These are phyloP conservation scores for Voacanga thouarsii DNA, from an alignment of 257 asterid species.

Conservation along the genomic window DNA sequence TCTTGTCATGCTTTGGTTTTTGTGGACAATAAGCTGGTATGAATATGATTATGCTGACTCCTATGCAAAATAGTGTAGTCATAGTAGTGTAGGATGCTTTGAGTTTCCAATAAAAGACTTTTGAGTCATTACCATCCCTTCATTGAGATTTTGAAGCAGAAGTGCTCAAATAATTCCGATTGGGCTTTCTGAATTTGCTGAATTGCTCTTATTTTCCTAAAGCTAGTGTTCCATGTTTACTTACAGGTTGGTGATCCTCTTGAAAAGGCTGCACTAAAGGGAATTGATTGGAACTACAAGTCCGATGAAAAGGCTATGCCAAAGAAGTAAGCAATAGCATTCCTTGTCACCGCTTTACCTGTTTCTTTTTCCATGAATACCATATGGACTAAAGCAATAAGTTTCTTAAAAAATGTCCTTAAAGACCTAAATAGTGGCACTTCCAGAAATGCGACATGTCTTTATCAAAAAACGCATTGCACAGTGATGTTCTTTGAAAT, in stretches of 20 bases:
- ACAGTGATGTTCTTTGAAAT: background rate
- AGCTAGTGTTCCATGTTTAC: slow-evolving; percentile 17
- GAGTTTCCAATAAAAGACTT: background rate
- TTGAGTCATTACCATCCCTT: background rate
- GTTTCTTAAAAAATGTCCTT: background rate
- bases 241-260: slow-evolving; percentile 99
- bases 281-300: slow-evolving; percentile 89
- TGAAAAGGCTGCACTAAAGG: slow-evolving; percentile 96
- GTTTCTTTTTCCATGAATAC: background rate
- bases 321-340: slow-evolving; percentile 58
- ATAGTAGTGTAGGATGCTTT: background rate
- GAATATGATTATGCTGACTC: background rate
- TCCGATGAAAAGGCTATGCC: slow-evolving; percentile 98
- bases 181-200: slow-evolving; percentile 7
- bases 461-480: background rate
- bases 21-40: slow-evolving; percentile 98
- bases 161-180: background rate
- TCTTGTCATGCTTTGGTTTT: slow-evolving; percentile 98
- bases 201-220: slow-evolving; percentile 3
- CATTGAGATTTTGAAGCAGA: background rate
- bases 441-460: background rate
- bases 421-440: background rate
- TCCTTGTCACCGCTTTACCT: background rate
- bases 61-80: background rate
- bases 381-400: background rate